phyloP scores from a whole-genome alignment of 306 rosid genomes.

The Quercus cerris region DNA sequence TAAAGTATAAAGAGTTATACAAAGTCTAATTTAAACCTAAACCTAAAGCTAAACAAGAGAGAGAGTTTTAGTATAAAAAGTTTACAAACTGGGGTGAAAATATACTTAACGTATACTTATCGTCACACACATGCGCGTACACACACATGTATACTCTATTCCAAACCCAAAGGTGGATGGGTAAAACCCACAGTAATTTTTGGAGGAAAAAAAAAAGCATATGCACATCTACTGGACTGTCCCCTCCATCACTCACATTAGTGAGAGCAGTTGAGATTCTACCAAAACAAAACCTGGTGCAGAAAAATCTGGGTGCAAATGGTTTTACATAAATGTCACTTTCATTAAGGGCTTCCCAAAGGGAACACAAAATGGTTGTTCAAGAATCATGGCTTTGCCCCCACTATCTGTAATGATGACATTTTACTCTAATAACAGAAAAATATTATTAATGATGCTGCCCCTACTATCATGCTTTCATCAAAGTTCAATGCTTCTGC shows the following conservation, averaged over 20 bases:
- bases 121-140: no score
- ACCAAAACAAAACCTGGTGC: neutral
- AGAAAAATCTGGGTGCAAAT: neutral
- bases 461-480: constrained; percentile 1
- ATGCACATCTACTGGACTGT: neutral
- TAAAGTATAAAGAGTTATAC: no score
- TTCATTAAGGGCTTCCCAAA: constrained; percentile 19
- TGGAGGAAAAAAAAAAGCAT: neutral
- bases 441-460: neutral
- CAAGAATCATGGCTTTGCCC: constrained; percentile 25
- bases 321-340: constrained; percentile 9
- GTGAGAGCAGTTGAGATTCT: neutral
- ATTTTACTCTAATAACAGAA: constrained; percentile 16
- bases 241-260: neutral
- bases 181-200: no score
- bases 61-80: no score
- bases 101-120: no score
- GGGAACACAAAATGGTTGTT: constrained; percentile 24
- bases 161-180: no score
- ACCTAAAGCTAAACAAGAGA: no score
- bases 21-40: no score
- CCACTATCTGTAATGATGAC: constrained; percentile 28
- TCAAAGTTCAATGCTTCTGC: constrained; percentile 39
- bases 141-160: no score
- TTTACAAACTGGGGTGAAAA: no score